Conservation (phyloP, 305 asterid species). For the Plantago coronopus region DNA sequence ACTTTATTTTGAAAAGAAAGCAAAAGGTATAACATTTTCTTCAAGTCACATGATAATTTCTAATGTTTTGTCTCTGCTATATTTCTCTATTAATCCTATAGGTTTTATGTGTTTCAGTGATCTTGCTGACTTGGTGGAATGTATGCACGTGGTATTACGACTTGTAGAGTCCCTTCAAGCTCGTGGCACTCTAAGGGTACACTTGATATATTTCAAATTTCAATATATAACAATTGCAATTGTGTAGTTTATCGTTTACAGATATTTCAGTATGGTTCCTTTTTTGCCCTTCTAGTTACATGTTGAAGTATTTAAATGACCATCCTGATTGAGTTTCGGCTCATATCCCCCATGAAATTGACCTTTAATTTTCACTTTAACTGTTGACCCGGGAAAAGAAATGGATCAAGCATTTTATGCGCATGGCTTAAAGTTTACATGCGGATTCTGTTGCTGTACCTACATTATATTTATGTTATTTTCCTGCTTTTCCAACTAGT, state of each 20-base stretch:
- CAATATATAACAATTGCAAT: constrained; percentile 13
- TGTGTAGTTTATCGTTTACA: constrained; percentile 1
- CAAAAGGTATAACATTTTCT: neutral
- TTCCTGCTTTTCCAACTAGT: neutral
- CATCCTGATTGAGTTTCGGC: neutral
- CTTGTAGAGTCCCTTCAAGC: constrained; percentile 88
- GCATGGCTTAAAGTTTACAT: neutral
- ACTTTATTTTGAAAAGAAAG: neutral
- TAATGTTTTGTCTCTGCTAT: neutral
- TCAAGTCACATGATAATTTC: constrained; percentile 13
- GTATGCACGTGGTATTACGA: constrained; percentile 63
- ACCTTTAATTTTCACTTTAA: neutral
- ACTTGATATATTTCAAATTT: constrained; percentile 19
- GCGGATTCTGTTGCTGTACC: neutral
- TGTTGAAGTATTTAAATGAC: neutral
- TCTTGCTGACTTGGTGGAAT: constrained; percentile 93
- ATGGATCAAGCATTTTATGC: neutral
- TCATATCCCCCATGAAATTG: neutral
- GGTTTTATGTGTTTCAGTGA: constrained; percentile 57
- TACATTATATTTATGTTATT: neutral
- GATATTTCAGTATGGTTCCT: neutral
- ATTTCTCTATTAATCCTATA: constrained; percentile 21
- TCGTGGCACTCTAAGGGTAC: constrained; percentile 85
- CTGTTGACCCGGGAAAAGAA: neutral
- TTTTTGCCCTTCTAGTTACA: neutral